These are phyloP conservation scores for Hypoxylon sp. DNA, from an alignment of 2,329 filamentous ascomycete genomes.

Conservation along the genomic window DNA sequence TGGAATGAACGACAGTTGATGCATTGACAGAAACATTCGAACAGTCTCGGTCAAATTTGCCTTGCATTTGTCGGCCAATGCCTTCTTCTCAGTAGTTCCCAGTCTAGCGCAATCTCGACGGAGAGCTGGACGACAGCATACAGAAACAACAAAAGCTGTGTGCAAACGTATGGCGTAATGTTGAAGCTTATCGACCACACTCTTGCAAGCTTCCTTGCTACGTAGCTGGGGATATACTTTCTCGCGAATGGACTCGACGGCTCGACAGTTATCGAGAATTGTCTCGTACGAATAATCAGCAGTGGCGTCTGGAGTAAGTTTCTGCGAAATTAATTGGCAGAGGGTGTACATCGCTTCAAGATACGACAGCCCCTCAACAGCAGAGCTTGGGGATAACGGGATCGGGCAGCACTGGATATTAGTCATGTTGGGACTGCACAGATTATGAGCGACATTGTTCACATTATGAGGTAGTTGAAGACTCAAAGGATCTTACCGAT, in stretches of 20 bases:
- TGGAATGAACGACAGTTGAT: constrained; percentile 76
- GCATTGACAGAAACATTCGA: constrained; percentile 78
- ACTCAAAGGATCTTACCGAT: constrained; percentile 61
- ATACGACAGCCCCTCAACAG: constrained; percentile 68
- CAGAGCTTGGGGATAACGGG: constrained; percentile 60
- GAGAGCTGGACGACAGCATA: constrained; percentile 74
- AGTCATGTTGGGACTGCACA: constrained; percentile 72
- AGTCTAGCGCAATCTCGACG: constrained; percentile 68
- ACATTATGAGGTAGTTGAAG: background rate
- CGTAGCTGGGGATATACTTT: constrained; percentile 67
- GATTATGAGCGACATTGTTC: constrained; percentile 32
- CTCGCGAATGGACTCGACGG: constrained; percentile 66
- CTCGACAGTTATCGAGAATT: constrained; percentile 71
- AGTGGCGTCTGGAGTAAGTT: constrained; percentile 68
- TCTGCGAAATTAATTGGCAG: constrained; percentile 71
- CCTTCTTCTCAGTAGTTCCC: constrained; percentile 66
- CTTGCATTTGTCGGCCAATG: constrained; percentile 72
- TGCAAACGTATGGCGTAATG: constrained; percentile 76
- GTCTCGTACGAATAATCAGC: constrained; percentile 65
- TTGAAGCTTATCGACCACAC: constrained; percentile 73
- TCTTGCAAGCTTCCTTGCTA: constrained; percentile 74
- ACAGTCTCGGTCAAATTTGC: constrained; percentile 75
- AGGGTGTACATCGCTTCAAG: constrained; percentile 76
- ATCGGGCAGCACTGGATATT: constrained; percentile 70
- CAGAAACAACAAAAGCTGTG: constrained; percentile 75